Evolutionary conservation across 2,329 filamentous ascomycete genomes (phyloP), one percentile per base, ranked within the genome.

Genomic region (Aspergillus ibericus): DNA sequence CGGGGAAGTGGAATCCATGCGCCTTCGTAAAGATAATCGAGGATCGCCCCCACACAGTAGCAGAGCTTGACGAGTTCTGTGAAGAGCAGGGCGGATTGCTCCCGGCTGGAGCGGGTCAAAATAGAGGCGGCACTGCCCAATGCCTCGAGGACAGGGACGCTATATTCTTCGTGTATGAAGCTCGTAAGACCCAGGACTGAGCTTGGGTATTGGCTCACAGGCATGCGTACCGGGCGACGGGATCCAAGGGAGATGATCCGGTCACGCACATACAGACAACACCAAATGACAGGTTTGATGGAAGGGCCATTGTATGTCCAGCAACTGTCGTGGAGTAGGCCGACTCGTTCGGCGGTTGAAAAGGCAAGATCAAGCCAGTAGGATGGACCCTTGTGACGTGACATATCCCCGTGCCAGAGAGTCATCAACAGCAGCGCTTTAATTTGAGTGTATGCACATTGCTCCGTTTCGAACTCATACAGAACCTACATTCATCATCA

Each of bases 321-420:
- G 12, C 12, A 5, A 20, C 22, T 18, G 3, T 42, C 38, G 7
- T 38, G 20, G 13, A 57, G 60, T 5, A 62, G 58, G 15, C 50
- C 58, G 5, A 62, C 18, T 10, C 60, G 50, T 27, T 62, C 54
- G 42, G 60, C 60, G 13, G 60, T 62, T 10, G 60, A 62, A 32
- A 58, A 58, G 4, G 60, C 60, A 12, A 62, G 22, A n/a, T 60
- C 58, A 13, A 62, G 56, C 60, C 60, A 62, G 46, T 62, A 62
- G 15, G 49, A 53, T 16, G 60, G 60, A 16, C 18, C 50, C 47
- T 62, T 62, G 38, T 55, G 60, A 10, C 50, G 54, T 3, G 13
- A n/a, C 20, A 40, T 54, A 36, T 53, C 57, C 32, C 54, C 54
- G 42, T 62, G 58, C 60, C 60, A 62, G 22, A 60, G 53, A 35